phyloP scores from a whole-genome alignment of 2,329 filamentous ascomycete species.

The Aspergillus niger region DNA sequence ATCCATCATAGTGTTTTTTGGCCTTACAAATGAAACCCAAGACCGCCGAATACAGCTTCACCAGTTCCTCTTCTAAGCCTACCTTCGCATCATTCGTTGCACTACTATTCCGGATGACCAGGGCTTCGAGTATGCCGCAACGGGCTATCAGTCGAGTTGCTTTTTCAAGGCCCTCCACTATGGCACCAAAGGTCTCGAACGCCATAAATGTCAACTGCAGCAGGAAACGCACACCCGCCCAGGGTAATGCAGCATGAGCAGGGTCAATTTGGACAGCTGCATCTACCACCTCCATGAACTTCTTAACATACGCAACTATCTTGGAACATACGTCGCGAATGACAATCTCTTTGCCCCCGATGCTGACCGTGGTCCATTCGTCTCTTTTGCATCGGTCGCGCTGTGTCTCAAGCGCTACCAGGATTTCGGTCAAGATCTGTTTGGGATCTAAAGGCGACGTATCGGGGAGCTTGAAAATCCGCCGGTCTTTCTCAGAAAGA shows the following conservation, averaged over 20 bases:
- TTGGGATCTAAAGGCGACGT: too few species aligned
- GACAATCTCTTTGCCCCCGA: neutral
- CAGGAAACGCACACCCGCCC: neutral
- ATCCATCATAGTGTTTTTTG: too few species aligned
- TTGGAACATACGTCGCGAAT: neutral
- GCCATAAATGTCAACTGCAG: neutral
- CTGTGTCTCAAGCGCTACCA: neutral
- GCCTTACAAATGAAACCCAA: neutral
- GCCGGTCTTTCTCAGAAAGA: too few species aligned
- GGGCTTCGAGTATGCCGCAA: neutral
- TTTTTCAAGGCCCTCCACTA: neutral
- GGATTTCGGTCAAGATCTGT: neutral
- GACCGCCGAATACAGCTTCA: neutral
- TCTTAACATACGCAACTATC: neutral
- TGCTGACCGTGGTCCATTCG: neutral
- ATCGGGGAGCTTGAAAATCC: too few species aligned
- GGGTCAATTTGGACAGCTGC: neutral
- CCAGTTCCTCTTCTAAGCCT: neutral
- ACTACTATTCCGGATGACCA: neutral
- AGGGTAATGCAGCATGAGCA: neutral
- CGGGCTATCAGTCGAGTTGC: neutral
- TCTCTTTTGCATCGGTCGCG: neutral
- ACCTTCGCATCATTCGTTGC: neutral
- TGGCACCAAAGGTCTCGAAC: neutral
- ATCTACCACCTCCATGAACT: constrained; percentile 2